Evolutionary conservation across 345 rosid species (phyloP).

Genomic region (Abelmoschus esculentus): DNA sequence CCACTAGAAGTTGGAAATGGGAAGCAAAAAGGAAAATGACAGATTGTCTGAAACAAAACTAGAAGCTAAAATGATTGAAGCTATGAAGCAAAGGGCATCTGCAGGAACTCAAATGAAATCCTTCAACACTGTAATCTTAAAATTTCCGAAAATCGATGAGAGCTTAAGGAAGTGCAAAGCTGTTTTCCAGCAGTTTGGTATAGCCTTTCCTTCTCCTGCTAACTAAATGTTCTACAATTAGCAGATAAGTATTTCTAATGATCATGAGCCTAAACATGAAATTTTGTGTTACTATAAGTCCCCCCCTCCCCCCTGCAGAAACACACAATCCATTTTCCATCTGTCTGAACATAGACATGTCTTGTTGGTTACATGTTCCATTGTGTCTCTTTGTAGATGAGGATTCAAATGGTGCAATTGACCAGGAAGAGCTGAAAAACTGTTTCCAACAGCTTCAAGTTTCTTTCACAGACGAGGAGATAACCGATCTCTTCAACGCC

Average conservation of each 20-base stretch:
- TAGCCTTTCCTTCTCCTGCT: neutral
- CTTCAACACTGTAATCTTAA: constrained; percentile 72
- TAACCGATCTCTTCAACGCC: constrained; percentile 65
- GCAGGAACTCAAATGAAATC: constrained; percentile 66
- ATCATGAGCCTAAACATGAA: neutral
- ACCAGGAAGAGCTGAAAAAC: constrained; percentile 63
- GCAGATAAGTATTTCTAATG: neutral
- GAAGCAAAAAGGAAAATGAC: constrained; percentile 41
- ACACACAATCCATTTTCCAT: neutral
- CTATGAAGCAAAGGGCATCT: constrained; percentile 59
- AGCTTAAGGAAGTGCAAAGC: constrained; percentile 76
- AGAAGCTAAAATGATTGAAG: constrained; percentile 78
- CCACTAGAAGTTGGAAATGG: constrained; percentile 37
- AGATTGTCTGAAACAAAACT: constrained; percentile 54
- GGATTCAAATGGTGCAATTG: constrained; percentile 72
- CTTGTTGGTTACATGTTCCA: no score
- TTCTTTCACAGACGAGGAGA: constrained; percentile 72
- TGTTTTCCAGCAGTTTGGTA: constrained; percentile 80
- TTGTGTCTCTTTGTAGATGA: constrained; percentile 43
- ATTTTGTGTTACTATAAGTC: no score
- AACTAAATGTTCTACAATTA: neutral
- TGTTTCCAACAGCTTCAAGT: constrained; percentile 66
- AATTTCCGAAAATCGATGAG: constrained; percentile 84
- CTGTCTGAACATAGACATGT: neutral
- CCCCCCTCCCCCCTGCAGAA: neutral